These are phyloP conservation scores for Nasturtium officinale DNA, from an alignment of 345 rosid species.

Conservation along the genomic window DNA sequence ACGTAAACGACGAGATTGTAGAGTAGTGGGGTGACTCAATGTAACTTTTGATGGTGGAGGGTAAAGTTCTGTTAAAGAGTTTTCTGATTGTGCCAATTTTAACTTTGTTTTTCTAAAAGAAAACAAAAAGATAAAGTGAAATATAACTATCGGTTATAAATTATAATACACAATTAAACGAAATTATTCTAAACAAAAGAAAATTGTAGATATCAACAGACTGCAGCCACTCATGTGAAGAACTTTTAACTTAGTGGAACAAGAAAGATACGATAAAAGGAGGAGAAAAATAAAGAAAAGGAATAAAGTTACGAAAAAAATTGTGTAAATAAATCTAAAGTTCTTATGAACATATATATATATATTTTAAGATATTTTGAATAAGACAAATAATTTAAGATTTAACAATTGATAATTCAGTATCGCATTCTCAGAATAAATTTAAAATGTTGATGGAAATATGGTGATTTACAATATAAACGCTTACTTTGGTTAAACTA, in stretches of 20 bases:
- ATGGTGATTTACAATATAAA: neutral
- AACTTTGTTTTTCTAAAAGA: constrained; percentile 21
- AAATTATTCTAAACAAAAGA: neutral
- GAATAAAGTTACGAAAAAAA: constrained; percentile 10
- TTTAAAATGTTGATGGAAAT: neutral
- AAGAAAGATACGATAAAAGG: constrained; percentile 15
- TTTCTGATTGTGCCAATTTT: constrained; percentile 24
- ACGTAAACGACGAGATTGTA: neutral
- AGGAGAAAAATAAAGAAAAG: neutral
- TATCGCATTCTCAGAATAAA: neutral
- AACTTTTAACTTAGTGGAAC: constrained; percentile 29
- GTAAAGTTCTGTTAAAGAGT: constrained; percentile 27
- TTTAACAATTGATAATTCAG: neutral
- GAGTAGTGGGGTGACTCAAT: constrained; percentile 16
- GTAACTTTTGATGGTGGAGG: constrained; percentile 38
- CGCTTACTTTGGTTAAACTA: neutral
- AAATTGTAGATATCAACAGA: neutral
- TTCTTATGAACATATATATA: neutral
- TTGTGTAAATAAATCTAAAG: constrained; percentile 6
- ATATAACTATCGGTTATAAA: neutral
- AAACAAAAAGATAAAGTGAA: constrained; percentile 27
- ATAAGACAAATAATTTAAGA: neutral
- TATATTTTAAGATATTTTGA: neutral
- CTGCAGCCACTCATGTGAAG: constrained; percentile 2
- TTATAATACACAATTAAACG: neutral